These are phyloP conservation scores for Epichloe gansuensis DNA, from an alignment of 2,329 filamentous ascomycete genomes.

Conservation along the genomic window DNA sequence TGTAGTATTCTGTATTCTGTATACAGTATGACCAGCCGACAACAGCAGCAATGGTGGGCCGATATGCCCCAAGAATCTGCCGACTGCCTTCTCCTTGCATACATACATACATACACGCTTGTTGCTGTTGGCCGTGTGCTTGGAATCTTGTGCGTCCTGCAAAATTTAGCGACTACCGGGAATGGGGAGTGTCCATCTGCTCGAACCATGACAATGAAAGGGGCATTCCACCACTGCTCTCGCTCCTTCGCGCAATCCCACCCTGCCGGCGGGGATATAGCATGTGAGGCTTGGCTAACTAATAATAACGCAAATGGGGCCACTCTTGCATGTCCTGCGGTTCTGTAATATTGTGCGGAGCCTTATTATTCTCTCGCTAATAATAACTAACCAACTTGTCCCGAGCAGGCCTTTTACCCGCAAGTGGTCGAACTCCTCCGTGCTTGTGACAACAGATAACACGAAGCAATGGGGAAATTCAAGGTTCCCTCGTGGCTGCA, in stretches of 20 bases:
- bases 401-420: neutral
- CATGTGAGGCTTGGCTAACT: neutral
- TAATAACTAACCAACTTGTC: too few relatives aligned
- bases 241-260: neutral
- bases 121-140: neutral
- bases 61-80: neutral
- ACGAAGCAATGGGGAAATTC: conserved; percentile 19
- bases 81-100: neutral
- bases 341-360: neutral
- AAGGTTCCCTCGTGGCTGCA: conserved; percentile 24
- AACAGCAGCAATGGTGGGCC: neutral
- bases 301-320: neutral
- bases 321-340: neutral
- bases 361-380: neutral
- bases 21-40: neutral
- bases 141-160: neutral
- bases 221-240: neutral
- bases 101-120: neutral
- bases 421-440: neutral
- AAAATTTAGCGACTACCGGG: neutral
- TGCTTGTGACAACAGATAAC: neutral
- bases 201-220: neutral
- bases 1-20: neutral
- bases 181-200: neutral
- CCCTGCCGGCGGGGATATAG: neutral